Percentiles rank a stretch among this genome's conserved stretches.
These are phyloP conservation scores for Cercospora janseana DNA, from an alignment of 2,329 filamentous ascomycete species.

Conservation along the genomic window DNA sequence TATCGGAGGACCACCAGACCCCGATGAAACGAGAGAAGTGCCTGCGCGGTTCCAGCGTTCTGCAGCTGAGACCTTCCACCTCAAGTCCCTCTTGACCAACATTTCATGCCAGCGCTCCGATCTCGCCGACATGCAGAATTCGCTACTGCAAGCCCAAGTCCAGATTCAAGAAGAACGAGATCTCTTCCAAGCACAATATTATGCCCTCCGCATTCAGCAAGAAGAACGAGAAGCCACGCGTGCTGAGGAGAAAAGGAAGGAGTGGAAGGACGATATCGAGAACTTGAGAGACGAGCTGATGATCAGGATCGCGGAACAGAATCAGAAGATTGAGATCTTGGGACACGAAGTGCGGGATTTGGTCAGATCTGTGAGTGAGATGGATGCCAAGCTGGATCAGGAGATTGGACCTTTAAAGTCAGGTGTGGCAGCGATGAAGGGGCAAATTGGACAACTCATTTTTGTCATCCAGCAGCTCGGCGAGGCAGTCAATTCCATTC, in stretches of 20 bases:
- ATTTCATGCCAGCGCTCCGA: background rate
- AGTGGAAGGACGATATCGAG: background rate
- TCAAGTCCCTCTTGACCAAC: background rate
- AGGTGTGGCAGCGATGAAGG: too few species aligned
- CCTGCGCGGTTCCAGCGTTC: too few species aligned
- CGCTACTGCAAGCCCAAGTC: slow-evolving; percentile 2
- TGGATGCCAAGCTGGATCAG: background rate
- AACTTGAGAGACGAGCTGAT: background rate
- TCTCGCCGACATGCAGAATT: background rate
- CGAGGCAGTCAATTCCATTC: too few species aligned
- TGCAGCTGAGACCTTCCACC: background rate
- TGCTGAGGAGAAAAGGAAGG: background rate
- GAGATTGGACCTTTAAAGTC: too few species aligned
- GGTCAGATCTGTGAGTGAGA: background rate
- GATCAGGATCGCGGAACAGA: background rate
- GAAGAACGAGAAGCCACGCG: slow-evolving; percentile 2
- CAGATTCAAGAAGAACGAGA: slow-evolving; percentile 11
- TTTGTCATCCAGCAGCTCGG: too few species aligned
- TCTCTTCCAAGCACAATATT: slow-evolving; percentile 7
- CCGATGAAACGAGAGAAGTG: too few species aligned
- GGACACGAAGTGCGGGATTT: background rate
- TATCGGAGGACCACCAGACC: too few species aligned
- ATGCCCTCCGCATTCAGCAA: slow-evolving; percentile 6
- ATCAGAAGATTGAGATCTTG: background rate
- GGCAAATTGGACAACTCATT: too few species aligned